phyloP scores from a whole-genome alignment of 2,329 filamentous ascomycete genomes.

The Tolypocladium endophyticum region DNA sequence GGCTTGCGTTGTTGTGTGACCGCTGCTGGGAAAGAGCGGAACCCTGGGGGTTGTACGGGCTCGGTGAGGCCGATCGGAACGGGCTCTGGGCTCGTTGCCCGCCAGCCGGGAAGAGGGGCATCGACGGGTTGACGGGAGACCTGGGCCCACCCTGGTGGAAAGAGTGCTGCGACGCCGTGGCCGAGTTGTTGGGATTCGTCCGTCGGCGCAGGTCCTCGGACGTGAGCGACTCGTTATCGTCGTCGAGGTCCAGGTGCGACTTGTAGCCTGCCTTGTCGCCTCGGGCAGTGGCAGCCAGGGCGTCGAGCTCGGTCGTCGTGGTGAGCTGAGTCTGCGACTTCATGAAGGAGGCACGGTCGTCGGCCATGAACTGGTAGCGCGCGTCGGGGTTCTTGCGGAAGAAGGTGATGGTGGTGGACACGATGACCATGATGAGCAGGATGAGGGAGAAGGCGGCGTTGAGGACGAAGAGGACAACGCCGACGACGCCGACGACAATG shows the following conservation, averaged over 20 bases:
- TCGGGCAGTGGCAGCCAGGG: slow-evolving; percentile 77
- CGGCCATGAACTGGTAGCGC: slow-evolving; percentile 91
- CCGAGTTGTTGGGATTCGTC: slow-evolving; percentile 12
- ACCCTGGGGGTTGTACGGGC: slow-evolving; percentile 15
- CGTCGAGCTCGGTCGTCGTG: slow-evolving; percentile 76
- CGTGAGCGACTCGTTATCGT: slow-evolving; percentile 29
- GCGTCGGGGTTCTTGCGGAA: slow-evolving; percentile 90
- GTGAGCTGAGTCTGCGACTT: slow-evolving; percentile 80
- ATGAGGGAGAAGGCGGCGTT: slow-evolving; percentile 79
- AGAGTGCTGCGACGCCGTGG: slow-evolving; percentile 18
- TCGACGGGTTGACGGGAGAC: slow-evolving; percentile 30
- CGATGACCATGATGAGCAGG: slow-evolving; percentile 65
- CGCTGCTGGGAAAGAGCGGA: slow-evolving; percentile 15
- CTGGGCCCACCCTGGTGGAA: slow-evolving; percentile 12
- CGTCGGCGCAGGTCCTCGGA: slow-evolving; percentile 27
- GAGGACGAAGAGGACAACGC: slow-evolving; percentile 78
- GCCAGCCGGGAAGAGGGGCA: slow-evolving; percentile 31
- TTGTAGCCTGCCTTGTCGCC: slow-evolving; percentile 58
- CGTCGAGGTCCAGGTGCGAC: slow-evolving; percentile 25
- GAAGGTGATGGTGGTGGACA: slow-evolving; percentile 57
- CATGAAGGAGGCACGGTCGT: slow-evolving; percentile 94
- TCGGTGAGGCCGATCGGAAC: slow-evolving; percentile 23
- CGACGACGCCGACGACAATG: slow-evolving; percentile 78
- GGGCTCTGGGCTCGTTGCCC: slow-evolving; percentile 23
- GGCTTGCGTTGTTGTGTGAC: slow-evolving; percentile 20